These are phyloP conservation scores for Botrytis fabae DNA, from an alignment of 2,329 filamentous ascomycete genomes.

Conservation along the genomic window DNA sequence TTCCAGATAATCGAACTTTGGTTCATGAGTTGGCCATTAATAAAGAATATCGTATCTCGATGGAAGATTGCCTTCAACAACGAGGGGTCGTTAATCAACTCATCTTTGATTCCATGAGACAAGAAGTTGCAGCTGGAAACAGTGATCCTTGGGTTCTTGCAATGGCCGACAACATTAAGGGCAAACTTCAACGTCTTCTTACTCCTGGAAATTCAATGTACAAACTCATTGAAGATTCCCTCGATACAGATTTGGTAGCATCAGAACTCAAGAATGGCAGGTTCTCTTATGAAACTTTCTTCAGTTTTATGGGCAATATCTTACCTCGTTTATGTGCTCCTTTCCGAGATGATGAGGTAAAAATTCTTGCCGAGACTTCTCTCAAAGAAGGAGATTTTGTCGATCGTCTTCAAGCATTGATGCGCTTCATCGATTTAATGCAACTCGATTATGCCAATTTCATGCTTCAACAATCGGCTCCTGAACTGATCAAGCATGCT, in stretches of 20 bases:
- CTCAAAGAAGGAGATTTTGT: conserved; percentile 64
- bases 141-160: conserved; percentile 68
- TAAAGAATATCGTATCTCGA: conserved; percentile 71
- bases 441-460: conserved; percentile 83
- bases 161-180: conserved; percentile 69
- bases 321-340: conserved; percentile 80
- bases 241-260: conserved; percentile 71
- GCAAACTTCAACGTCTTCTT: conserved; percentile 71
- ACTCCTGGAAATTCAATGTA: conserved; percentile 72
- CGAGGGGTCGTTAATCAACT: conserved; percentile 60
- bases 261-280: conserved; percentile 68
- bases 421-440: conserved; percentile 75
- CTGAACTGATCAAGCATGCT: conserved; percentile 69
- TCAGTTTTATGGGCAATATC: conserved; percentile 71
- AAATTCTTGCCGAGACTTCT: conserved; percentile 64
- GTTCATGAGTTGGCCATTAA: conserved; percentile 81
- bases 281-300: conserved; percentile 81
- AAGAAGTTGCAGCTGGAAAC: conserved; percentile 62
- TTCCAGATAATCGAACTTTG: conserved; percentile 72
- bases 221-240: conserved; percentile 70
- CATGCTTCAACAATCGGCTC: conserved; percentile 69
- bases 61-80: conserved; percentile 57
- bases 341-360: conserved; percentile 74
- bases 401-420: conserved; percentile 72
- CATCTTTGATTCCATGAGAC: conserved; percentile 60